Conservation (phyloP, 371 early-diverging fungal genomes). For the Rhizomucor pusillus region DNA sequence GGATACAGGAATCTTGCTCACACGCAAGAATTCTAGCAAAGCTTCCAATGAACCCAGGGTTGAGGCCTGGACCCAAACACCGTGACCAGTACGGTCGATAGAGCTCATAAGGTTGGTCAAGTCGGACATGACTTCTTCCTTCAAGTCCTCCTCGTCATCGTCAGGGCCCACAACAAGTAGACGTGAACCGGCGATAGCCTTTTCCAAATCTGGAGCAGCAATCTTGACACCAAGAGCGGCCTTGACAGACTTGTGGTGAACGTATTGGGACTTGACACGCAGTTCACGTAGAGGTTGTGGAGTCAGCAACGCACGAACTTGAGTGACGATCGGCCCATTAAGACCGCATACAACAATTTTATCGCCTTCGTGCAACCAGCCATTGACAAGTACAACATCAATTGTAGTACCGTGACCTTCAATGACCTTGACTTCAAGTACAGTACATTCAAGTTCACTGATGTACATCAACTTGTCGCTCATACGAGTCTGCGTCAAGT, state of each 20-base stretch:
- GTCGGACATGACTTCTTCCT: constrained; percentile 94
- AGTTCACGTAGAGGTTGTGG: constrained; percentile 99
- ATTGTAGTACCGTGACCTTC: constrained; percentile 99
- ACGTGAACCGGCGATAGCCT: constrained; percentile 98
- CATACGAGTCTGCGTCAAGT: constrained; percentile 96
- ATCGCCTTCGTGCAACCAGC: constrained; percentile 97
- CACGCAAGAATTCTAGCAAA: constrained; percentile 92
- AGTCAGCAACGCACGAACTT: constrained; percentile 93
- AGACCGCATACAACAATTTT: constrained; percentile 97
- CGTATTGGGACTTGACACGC: constrained; percentile 96
- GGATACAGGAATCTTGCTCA: constrained; percentile 95
- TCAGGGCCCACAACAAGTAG: constrained; percentile 92
- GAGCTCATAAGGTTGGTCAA: constrained; percentile 73
- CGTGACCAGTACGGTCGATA: constrained; percentile 87
- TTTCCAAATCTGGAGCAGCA: constrained; percentile 94
- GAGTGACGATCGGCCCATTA: constrained; percentile 97
- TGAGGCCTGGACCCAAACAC: constrained; percentile 99
- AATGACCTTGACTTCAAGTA: constrained; percentile 99
- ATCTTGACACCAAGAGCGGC: constrained; percentile 99
- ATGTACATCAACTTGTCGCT: constrained; percentile 94
- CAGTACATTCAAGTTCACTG: constrained; percentile 97
- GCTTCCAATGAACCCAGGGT: constrained; percentile 99
- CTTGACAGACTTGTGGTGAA: constrained; percentile 96
- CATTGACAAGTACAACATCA: constrained; percentile 99
- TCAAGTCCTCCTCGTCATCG: constrained; percentile 95